A percentile compares a stretch with the other conserved stretches of the same genome.
phyloP scores from a whole-genome alignment of 192 early-diverging fungal genomes.

The Mortierella hygrophila region DNA sequence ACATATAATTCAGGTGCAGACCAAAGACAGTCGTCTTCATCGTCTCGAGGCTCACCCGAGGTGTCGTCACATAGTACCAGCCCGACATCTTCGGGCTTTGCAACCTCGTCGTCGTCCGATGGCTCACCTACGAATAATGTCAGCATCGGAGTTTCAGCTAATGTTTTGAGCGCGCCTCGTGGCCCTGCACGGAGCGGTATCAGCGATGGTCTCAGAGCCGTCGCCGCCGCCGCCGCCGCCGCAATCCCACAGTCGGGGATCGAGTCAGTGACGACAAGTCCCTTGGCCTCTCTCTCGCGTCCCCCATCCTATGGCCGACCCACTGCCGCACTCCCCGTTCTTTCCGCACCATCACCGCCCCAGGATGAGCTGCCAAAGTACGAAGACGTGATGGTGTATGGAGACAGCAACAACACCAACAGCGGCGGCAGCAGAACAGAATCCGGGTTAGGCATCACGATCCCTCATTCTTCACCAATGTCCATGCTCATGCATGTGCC shows the following conservation, averaged over 20 bases:
- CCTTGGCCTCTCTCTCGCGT: neutral
- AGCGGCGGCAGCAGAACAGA: neutral
- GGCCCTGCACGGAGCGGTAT: constrained; percentile 35
- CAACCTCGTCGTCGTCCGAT: neutral
- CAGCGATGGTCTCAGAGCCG: constrained; percentile 46
- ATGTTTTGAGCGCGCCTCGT: neutral
- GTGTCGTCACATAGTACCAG: neutral
- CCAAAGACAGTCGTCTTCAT: constrained; percentile 1
- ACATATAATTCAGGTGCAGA: neutral
- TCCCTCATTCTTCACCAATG: constrained; percentile 34
- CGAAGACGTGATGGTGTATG: constrained; percentile 38
- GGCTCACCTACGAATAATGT: neutral
- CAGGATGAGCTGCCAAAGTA: constrained; percentile 40
- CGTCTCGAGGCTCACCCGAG: constrained; percentile 1
- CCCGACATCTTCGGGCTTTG: neutral
- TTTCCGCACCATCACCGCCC: neutral
- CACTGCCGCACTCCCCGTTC: neutral
- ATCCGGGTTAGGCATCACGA: constrained; percentile 15
- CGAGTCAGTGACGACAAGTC: neutral
- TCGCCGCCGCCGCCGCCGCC: constrained; percentile 16
- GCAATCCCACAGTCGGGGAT: neutral
- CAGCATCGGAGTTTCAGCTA: neutral
- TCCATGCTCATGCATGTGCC: constrained; percentile 13
- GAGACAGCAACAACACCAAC: neutral
- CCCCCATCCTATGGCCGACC: constrained; percentile 41